Percentiles rank a stretch among this genome's conserved stretches.
phyloP scores from a whole-genome alignment of 140 eudicot genomes.

The Artemisia princeps region DNA sequence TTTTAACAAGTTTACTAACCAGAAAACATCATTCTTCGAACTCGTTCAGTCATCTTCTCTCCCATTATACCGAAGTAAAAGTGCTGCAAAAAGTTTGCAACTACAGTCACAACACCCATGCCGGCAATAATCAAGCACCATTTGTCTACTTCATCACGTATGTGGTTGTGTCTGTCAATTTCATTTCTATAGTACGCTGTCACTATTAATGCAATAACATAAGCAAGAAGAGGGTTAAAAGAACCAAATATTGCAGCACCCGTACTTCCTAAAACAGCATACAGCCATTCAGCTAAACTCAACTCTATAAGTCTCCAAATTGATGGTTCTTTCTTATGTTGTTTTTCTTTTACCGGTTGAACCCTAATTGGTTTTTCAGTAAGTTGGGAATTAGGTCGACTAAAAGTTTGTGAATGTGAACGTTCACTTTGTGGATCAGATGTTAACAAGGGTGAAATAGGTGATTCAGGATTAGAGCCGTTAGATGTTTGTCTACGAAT shows the following conservation, averaged over 20 bases:
- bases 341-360: constrained; percentile 42
- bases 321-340: constrained; percentile 55
- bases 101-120: constrained; percentile 88
- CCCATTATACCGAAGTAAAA: constrained; percentile 98
- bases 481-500: constrained; percentile 51
- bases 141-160: constrained; percentile 63
- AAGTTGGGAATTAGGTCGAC: constrained; percentile 72
- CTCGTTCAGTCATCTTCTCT: constrained; percentile 95
- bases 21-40: constrained; percentile 97
- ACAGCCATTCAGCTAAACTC: constrained; percentile 95
- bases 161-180: constrained; percentile 27
- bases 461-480: constrained; percentile 88
- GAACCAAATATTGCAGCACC: constrained; percentile 97
- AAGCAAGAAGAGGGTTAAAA: constrained; percentile 89
- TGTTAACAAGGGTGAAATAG: constrained; percentile 85
- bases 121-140: constrained; percentile 89
- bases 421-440: constrained; percentile 91
- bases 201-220: constrained; percentile 68
- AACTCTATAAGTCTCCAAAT: constrained; percentile 92
- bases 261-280: constrained; percentile 84
- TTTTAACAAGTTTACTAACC: constrained; percentile 38
- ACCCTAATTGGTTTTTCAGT: constrained; percentile 39
- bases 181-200: constrained; percentile 64
- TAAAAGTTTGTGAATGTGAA: constrained; percentile 89
- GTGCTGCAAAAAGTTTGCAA: constrained; percentile 90